A percentile compares a stretch with the other conserved stretches of the same genome.
These are phyloP conservation scores for Epicoccum sorghinum DNA, from an alignment of 2,329 filamentous ascomycete species.

Conservation along the genomic window DNA sequence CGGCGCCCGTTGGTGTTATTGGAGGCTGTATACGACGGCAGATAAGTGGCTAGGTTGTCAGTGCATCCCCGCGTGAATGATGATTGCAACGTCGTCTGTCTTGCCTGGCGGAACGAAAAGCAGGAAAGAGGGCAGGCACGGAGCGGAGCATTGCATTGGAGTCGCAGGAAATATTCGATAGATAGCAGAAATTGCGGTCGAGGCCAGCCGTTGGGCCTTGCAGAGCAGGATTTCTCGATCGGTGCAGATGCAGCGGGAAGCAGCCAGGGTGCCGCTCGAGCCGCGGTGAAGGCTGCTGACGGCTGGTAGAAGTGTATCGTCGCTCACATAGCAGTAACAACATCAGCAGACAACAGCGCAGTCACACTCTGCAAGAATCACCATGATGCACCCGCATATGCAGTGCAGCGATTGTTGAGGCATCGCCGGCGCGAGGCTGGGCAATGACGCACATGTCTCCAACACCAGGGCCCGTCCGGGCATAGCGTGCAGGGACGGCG, in stretches of 20 bases:
- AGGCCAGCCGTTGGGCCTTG: conserved; percentile 12
- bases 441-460: conserved; percentile 11
- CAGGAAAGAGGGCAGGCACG: neutral
- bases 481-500: conserved; percentile 7
- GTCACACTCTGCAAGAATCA: too few relatives aligned
- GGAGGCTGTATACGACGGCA: conserved; percentile 1
- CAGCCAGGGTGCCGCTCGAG: conserved; percentile 7
- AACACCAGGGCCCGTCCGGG: neutral
- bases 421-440: neutral
- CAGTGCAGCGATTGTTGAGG: conserved; percentile 1
- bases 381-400: neutral
- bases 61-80: neutral
- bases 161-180: conserved; percentile 9
- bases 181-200: conserved; percentile 14
- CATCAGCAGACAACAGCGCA: too few relatives aligned
- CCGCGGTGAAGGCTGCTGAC: neutral
- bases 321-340: too few relatives aligned
- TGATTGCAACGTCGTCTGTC: too few relatives aligned
- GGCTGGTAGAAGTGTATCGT: too few relatives aligned
- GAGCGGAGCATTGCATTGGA: neutral
- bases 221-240: conserved; percentile 8
- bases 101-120: too few relatives aligned
- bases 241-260: neutral
- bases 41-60: neutral
- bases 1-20: neutral